Evolutionary conservation across 352 stramenopile species (phyloP), one percentile per base, ranked within the genome.

Genomic region (Aphanomyces invadans): DNA sequence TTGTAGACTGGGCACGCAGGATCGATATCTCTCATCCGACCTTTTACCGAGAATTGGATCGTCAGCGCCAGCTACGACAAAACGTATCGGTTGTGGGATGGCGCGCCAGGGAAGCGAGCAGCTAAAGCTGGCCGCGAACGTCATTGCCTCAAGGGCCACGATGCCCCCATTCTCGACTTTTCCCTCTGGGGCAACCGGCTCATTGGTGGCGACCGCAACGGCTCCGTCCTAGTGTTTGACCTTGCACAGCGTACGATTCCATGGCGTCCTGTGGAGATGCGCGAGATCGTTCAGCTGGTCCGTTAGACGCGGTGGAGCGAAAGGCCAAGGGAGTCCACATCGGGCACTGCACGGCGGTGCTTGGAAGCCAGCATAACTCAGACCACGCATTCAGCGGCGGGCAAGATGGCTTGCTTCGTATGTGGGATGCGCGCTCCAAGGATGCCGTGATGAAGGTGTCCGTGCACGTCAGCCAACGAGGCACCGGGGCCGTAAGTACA

Each of bases 51-150:
- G 36, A 79, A 86, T 0, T 54, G 76, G 26, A 57, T 77, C 31
- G 54, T 89, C 29, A 90, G 81, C 49, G 74, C 73, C 15, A 80
- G 81, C 1, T 90, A 92, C 70, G 81, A 92, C 74, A 90, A 92
- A 71, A 89, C 82, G 21, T 49, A 90, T 31, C 79, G 81, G 0
- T 61, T 90, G 4, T 92, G 84, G 84, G 86, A 90, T 67, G 72
- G 87, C 4, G 26, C 60, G 10, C 11, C 44, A 17, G 73, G 71
- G 51, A 72, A 73, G 0, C 76, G 80, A 15, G 73, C 65, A 0
- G 81, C 76, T 0, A 87, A 69, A 38, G 70, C 75, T 4, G 65
- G 85, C 46, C 81, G 84, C 15, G 81, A 90, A 32, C 36, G 74
- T n/a, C 76, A 70, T 28, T 71, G 59, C 19, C 69, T 90, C 32